Evolutionary conservation across 148 eudicot genomes (phyloP), one percentile per base, ranked within the genome.

Genomic region (Euryodendron excelsum): DNA sequence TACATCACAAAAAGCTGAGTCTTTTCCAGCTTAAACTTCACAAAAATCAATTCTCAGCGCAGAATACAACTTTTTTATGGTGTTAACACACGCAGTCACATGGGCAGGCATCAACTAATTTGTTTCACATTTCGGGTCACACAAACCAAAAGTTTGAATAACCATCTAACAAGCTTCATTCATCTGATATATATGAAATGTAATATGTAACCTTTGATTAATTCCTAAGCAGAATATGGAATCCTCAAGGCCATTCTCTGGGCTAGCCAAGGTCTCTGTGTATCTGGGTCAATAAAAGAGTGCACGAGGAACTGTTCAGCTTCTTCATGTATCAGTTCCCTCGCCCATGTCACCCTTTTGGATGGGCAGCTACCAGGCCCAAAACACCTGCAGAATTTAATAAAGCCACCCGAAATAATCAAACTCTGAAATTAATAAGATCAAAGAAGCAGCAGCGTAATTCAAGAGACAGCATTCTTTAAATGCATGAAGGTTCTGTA

Each of bases 241-340:
- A 91, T 83, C 82, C 88, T 86, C 66, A 87, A 59, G 53, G 90
- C 99, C 96, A 95, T 86, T 86, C 92, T 89, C 33, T 83, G 90
- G 21, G 91, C 91, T 75, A 91, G 76, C 99, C 98, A 95, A 63
- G 97, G 91, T 67, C 89, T 86, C 15, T 95, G 84, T 23, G 81
- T 84, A 87, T 93, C 87, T 25, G 97, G 90, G 50, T 95, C 98
- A 1, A 95, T 86, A 72, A 89, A 95, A 72, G 89, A 80, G 79
- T 91, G 96, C 39, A 79, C 75, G n/a, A 91, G 78, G 82, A 95
- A 95, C 77, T 93, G 89, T 50, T 80, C 89, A n/a, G 92, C 97
- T 82, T 91, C 97, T 83, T 93, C 93, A 33, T 91, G 93, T 58
- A 89, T 77, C 76, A 94, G 84, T 81, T 94, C 97, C 80, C 97